Base-by-base conservation (phyloP, 495 filamentous ascomycete species). In the Haplographium delicatum region DNA sequence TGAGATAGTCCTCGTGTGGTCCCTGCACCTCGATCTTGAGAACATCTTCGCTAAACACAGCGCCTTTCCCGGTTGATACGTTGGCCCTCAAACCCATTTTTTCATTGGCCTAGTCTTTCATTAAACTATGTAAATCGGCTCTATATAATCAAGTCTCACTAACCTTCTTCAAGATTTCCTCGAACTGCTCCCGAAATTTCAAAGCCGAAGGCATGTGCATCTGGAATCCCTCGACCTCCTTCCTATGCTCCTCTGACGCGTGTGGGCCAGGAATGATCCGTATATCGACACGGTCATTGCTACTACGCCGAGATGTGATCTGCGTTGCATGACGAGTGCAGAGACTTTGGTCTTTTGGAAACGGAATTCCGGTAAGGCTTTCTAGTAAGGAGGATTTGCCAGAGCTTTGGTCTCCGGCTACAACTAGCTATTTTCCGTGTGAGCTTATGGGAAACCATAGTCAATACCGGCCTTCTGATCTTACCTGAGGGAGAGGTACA, bases 241-340 rank as follows among this genome's bases (percentile, higher is more conserved):
- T 55, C 50, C 49, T 53, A 51, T 57, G 52, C 33, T 58, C 51
- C 23, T 57, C 45, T 54, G 39, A 47, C 34, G 64, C 58, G 33
- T 69, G 56, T 2, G 51, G 49, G 5, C 64, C 57, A 2, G 75
- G 68, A 34, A 73, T 77, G 23, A 80, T 79, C 0, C 65, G 65
- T 22, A 78, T 65, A 11, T 61, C 33, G 22, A 72, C 62, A 18
- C 58, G 56, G 19, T 60, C 49, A 8, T 61, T 52, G 0, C 26
- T 20, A 31, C 67, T 62, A 6, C 75, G 73, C 24, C 73, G 75
- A 45, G 69, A 75, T 1, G 69, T 73, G 46, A 83, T 83, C 57
- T 83, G 72, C 0, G 79, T 83, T 2, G 75, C 76, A 50, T 75
- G 79, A 0, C 79, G 67, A 0, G 81, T 84, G 56, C 76, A 80